Evolutionary conservation across 352 stramenopile genomes (phyloP).

Genomic region (Albugo candida): DNA sequence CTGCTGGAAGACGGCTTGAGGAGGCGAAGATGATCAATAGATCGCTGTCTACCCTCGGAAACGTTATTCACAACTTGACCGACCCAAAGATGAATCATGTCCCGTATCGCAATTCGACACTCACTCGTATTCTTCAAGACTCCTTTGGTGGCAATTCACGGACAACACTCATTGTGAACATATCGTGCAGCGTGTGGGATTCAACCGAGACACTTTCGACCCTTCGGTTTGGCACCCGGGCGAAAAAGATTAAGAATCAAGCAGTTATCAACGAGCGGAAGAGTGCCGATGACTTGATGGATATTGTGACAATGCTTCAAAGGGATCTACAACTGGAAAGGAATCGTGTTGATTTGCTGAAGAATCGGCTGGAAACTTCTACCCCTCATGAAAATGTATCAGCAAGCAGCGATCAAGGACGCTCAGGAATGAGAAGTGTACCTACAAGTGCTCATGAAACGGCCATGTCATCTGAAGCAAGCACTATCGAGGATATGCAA

Average conservation of each 20-base stretch:
- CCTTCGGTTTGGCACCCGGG: constrained; percentile 77
- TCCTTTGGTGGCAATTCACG: constrained; percentile 5
- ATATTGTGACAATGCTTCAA: too few relatives aligned
- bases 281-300: constrained; percentile 56
- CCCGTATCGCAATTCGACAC: constrained; percentile 11
- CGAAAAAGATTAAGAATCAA: constrained; percentile 88
- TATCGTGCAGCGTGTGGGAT: not conserved
- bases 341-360: too few relatives aligned
- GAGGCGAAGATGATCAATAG: constrained; percentile 6
- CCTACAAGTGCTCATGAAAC: too few relatives aligned
- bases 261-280: constrained; percentile 81
- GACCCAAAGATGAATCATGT: constrained; percentile 12
- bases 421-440: too few relatives aligned
- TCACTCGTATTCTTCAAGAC: constrained; percentile 11
- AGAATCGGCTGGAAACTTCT: too few relatives aligned
- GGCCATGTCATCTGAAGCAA: too few relatives aligned
- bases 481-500: too few relatives aligned
- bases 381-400: too few relatives aligned
- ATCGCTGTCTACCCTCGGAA: constrained; percentile 4
- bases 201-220: constrained; percentile 78
- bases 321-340: too few relatives aligned
- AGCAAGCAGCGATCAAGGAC: too few relatives aligned
- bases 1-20: constrained; percentile 4
- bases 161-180: constrained; percentile 3
- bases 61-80: constrained; percentile 3